phyloP scores from a whole-genome alignment of 1,284 basidiomycete genomes.

The Meripilus lineatus region DNA sequence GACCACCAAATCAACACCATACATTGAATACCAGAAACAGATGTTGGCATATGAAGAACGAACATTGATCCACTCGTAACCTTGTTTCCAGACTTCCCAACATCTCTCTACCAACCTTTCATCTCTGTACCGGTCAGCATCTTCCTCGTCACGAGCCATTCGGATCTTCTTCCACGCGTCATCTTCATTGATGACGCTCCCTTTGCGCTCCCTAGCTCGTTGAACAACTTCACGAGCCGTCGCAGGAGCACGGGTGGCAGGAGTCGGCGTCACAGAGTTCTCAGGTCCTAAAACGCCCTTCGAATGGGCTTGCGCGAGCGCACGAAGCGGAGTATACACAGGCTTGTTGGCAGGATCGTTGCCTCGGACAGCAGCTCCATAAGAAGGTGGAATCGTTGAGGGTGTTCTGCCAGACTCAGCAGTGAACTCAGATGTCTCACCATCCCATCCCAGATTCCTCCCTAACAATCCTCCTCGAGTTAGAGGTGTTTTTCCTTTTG shows the following conservation, averaged over 20 bases:
- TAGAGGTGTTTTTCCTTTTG: slow-evolving; percentile 10
- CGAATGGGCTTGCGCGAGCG: slow-evolving; percentile 13
- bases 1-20: too few relatives aligned
- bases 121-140: slow-evolving; percentile 63
- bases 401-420: neutral
- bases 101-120: slow-evolving; percentile 60
- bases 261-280: slow-evolving; percentile 5
- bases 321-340: slow-evolving; percentile 10
- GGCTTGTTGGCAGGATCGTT: too few relatives aligned
- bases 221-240: slow-evolving; percentile 25
- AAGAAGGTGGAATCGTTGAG: slow-evolving; percentile 43
- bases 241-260: slow-evolving; percentile 14
- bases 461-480: slow-evolving; percentile 16
- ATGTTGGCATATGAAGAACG: slow-evolving; percentile 25
- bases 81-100: slow-evolving; percentile 67
- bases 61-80: slow-evolving; percentile 66
- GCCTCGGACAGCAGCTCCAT: slow-evolving; percentile 36
- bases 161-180: slow-evolving; percentile 74
- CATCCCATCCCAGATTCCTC: slow-evolving; percentile 29
- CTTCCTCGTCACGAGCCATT: slow-evolving; percentile 61
- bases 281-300: slow-evolving; percentile 6
- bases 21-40: slow-evolving; percentile 10
- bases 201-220: slow-evolving; percentile 33
- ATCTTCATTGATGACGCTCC: slow-evolving; percentile 53
- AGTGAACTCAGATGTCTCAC: slow-evolving; percentile 29